Evolutionary conservation across 108 stramenopile genomes (phyloP).

Genomic region (Conticribra guillardii): DNA sequence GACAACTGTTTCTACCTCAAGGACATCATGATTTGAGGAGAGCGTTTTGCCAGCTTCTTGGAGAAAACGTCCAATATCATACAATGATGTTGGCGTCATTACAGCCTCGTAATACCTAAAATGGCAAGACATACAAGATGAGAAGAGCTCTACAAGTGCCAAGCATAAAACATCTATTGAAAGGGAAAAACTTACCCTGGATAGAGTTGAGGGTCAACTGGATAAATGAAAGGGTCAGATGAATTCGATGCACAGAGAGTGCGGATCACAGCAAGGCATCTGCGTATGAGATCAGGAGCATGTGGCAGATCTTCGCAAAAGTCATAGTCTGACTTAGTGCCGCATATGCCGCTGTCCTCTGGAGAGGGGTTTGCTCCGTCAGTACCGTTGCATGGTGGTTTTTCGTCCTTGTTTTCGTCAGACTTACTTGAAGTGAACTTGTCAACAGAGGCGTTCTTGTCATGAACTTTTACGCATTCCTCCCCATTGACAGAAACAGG

Average conservation of each 20-base stretch:
- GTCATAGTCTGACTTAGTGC: conserved; percentile 62
- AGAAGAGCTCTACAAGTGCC: neutral
- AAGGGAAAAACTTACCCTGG: conserved; percentile 46
- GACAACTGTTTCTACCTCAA: conserved; percentile 53
- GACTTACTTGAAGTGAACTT: too few relatives aligned
- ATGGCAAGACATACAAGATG: neutral
- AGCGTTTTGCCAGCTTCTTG: conserved; percentile 56
- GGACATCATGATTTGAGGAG: conserved; percentile 9
- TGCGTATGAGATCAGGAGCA: conserved; percentile 82
- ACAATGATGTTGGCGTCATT: conserved; percentile 76
- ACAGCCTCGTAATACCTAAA: conserved; percentile 82
- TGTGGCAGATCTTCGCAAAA: conserved; percentile 80
- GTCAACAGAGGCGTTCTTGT: conserved; percentile 8
- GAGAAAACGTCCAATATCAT: conserved; percentile 69
- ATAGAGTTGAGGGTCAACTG: conserved; percentile 84
- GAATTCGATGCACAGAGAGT: conserved; percentile 63
- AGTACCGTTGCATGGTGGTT: too few relatives aligned
- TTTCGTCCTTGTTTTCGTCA: too few relatives aligned
- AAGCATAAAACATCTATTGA: neutral
- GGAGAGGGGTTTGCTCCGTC: neutral
- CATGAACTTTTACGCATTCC: too few relatives aligned
- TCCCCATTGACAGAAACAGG: too few relatives aligned
- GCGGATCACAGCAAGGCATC: conserved; percentile 85
- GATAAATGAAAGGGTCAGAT: conserved; percentile 80
- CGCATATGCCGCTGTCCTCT: conserved; percentile 30